These are phyloP conservation scores for Ciborinia camelliae DNA, from an alignment of 2,329 filamentous ascomycete genomes.

Conservation along the genomic window DNA sequence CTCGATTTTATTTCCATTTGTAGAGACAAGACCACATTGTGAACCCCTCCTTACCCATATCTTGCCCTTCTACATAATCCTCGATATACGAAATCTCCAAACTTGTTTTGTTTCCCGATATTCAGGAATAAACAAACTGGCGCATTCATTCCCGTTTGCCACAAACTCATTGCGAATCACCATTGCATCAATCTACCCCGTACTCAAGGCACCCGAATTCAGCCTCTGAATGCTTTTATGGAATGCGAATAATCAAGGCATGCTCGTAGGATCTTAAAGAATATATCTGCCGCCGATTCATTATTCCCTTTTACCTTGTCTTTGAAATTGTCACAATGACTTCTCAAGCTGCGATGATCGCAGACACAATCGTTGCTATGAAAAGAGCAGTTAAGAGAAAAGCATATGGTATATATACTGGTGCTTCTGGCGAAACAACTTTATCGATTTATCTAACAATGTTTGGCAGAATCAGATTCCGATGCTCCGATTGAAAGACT, in stretches of 20 bases:
- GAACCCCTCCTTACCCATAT: not conserved
- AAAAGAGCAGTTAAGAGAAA: conserved; percentile 65
- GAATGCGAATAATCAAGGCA: conserved; percentile 11
- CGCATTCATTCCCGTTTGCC: conserved; percentile 11
- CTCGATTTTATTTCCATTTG: conserved; percentile 11
- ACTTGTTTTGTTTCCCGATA: not conserved
- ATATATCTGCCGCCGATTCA: not conserved
- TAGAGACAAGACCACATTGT: not conserved
- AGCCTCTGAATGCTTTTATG: conserved; percentile 1
- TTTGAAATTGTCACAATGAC: conserved; percentile 42
- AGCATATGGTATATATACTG: conserved; percentile 53
- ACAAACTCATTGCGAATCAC: conserved; percentile 4
- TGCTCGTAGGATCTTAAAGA: conserved; percentile 2
- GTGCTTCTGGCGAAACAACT: conserved; percentile 25
- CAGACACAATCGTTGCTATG: conserved; percentile 65
- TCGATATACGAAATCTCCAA: not conserved
- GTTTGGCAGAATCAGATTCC: conserved; percentile 65
- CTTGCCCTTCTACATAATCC: not conserved
- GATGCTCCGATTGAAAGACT: conserved; percentile 67
- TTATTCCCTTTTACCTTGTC: not conserved
- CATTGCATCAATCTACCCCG: conserved; percentile 1
- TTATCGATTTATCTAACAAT: conserved; percentile 20
- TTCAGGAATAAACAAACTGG: not conserved
- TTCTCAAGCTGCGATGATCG: conserved; percentile 59
- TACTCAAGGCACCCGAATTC: conserved; percentile 11